These are phyloP conservation scores for Ophiostoma montium DNA, from an alignment of 2,329 filamentous ascomycete genomes.

Conservation along the genomic window DNA sequence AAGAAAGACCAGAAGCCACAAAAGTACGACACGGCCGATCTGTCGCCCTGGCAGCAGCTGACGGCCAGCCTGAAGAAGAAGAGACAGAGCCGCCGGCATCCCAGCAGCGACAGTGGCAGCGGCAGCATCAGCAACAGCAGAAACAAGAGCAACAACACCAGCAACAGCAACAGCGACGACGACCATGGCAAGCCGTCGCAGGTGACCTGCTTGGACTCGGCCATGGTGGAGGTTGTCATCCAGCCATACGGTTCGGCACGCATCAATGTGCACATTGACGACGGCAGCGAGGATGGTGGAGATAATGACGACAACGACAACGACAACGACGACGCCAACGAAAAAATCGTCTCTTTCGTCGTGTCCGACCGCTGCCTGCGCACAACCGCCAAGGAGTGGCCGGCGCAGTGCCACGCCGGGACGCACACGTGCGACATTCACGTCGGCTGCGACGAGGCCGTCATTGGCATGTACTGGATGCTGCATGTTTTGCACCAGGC, in stretches of 20 bases:
- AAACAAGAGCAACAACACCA: neutral
- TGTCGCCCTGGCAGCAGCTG: constrained; percentile 1
- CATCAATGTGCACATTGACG: constrained; percentile 4
- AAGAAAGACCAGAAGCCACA: neutral
- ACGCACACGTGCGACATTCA: constrained; percentile 2
- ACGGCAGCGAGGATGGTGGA: constrained; percentile 20
- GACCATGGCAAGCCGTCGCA: too few species aligned
- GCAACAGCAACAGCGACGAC: neutral
- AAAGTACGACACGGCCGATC: too few species aligned
- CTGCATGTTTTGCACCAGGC: constrained; percentile 10
- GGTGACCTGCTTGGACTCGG: neutral
- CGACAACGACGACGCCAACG: constrained; percentile 17
- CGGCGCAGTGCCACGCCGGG: constrained; percentile 4
- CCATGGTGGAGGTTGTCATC: constrained; percentile 2
- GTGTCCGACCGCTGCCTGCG: constrained; percentile 19
- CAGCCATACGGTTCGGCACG: constrained; percentile 2
- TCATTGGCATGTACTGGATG: constrained; percentile 11
- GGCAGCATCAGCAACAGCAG: neutral
- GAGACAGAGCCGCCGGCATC: neutral
- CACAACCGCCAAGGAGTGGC: constrained; percentile 1
- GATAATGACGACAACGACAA: constrained; percentile 13
- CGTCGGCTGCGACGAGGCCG: constrained; percentile 7
- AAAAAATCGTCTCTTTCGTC: constrained; percentile 21
- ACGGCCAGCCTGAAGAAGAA: neutral
- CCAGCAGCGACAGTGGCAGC: neutral